Evolutionary conservation across 768 basidiomycete species (phyloP).

Genomic region (Lactifluus subvellereus): DNA sequence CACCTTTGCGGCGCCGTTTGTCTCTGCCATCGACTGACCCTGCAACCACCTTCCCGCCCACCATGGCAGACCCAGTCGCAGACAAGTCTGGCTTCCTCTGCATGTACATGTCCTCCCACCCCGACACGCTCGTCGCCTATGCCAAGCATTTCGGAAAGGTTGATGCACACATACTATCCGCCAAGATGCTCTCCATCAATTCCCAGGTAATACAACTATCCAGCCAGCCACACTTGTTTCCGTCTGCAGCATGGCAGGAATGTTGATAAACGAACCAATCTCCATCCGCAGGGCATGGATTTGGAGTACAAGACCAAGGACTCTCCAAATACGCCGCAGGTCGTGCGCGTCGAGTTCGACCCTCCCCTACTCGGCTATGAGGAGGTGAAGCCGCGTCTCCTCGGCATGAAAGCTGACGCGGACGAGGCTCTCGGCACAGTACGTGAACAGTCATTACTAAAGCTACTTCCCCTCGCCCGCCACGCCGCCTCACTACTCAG

Average conservation of each 20-base stretch:
- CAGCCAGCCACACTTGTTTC: background rate
- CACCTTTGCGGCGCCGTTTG: no score
- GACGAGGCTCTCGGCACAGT: slow-evolving; percentile 81
- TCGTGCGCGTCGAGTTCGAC: slow-evolving; percentile 53
- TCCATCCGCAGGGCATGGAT: slow-evolving; percentile 53
- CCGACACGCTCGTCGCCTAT: slow-evolving; percentile 80
- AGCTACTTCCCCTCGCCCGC: background rate
- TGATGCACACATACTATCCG: slow-evolving; percentile 46
- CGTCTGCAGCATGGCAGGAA: background rate
- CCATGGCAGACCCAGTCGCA: slow-evolving; percentile 67
- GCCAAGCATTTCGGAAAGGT: slow-evolving; percentile 72
- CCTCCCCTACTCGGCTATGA: slow-evolving; percentile 72
- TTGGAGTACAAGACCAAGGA: slow-evolving; percentile 54
- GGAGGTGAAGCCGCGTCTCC: slow-evolving; percentile 73
- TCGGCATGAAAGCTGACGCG: slow-evolving; percentile 75
- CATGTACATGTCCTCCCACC: slow-evolving; percentile 83
- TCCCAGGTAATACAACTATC: slow-evolving; percentile 42
- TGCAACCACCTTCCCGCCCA: background rate
- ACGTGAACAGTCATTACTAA: slow-evolving; percentile 24
- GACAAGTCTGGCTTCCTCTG: slow-evolving; percentile 69
- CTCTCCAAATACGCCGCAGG: slow-evolving; percentile 38
- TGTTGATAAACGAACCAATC: background rate
- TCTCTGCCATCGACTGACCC: no score
- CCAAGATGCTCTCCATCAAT: slow-evolving; percentile 66
- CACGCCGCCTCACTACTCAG: background rate